Base-by-base conservation (phyloP, 352 stramenopile genomes). In the Thraustochytrium sp. region DNA sequence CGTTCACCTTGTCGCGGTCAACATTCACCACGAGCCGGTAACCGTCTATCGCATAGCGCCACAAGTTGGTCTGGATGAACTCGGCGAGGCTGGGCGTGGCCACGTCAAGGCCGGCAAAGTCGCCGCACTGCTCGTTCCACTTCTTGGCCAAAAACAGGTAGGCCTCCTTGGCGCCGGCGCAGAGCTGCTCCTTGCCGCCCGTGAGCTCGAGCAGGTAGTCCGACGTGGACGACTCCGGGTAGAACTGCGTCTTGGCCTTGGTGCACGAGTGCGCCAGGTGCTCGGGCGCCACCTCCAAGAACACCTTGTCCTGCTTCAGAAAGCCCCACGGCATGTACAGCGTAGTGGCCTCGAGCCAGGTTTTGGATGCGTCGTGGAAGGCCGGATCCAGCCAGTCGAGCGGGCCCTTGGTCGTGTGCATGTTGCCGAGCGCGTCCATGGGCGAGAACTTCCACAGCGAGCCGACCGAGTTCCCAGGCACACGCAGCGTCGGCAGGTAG, bases 281-380 rank as follows among this genome's bases (percentile, higher is more conserved):
- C 13, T 55, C 40, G n/a, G 65, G 42, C 8, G 65, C 46, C 40
- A 77, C 65, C n/a, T 62, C 18, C 9, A 13, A 23, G 26, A 37
- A 18, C 23, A 77, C 65, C 21, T 34, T 29, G 8, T 61, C 26
- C 13, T 68, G 65, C 0, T 23, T 16, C 65, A 77, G 13, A 13
- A 77, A 38, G 34, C 65, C 65, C 65, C 65, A 77, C 16, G 65
- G 65, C 42, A 77, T n/a, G n/a, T n/a, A 72, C 26, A 72, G 48
- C n/a, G 48, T 55, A 55, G n/a, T 18, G 48, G n/a, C n/a, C n/a
- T 55, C 48, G n/a, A 55, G 48, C 48, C 18, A 23, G n/a, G 18
- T 55, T 18, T n/a, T 23, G 48, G 48, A n/a, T 18, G n/a, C n/a
- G 48, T 55, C 48, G 16, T 55, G 18, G n/a, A 55, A 55, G 48